Evolutionary conservation across 176 grass and related monocot genomes (phyloP).

Genomic region (Oryza punctata): DNA sequence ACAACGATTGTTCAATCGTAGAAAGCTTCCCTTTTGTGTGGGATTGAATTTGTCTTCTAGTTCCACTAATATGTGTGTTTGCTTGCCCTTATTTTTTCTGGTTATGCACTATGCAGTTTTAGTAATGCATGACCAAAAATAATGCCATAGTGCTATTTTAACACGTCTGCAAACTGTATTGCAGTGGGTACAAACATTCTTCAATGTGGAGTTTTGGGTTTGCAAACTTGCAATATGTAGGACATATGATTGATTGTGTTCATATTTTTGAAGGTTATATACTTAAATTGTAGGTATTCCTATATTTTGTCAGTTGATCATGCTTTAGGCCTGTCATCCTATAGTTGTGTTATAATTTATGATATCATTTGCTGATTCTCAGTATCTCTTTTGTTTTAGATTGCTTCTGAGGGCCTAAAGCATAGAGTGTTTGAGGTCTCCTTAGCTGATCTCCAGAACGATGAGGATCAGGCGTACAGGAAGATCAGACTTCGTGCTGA

Average conservation of each 20-base stretch:
- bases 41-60: neutral
- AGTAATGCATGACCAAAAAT: too few species aligned
- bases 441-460: slow-evolving; percentile 78
- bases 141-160: neutral
- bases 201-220: neutral
- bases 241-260: neutral
- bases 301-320: neutral
- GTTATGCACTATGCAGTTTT: neutral
- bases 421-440: slow-evolving; percentile 89
- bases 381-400: slow-evolving; percentile 40
- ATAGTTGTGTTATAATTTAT: neutral
- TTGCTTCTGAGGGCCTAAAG: slow-evolving; percentile 89
- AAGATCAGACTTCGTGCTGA: slow-evolving; percentile 83
- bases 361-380: neutral
- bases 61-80: neutral
- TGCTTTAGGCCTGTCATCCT: neutral
- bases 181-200: neutral
- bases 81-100: neutral
- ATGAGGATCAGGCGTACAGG: slow-evolving; percentile 90
- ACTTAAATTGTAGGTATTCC: too few species aligned
- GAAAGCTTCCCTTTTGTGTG: neutral
- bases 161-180: neutral
- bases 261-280: neutral
- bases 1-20: neutral
- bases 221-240: neutral